Evolutionary conservation across 441 rosid genomes (phyloP).

Genomic region (Croton laevigatus): DNA sequence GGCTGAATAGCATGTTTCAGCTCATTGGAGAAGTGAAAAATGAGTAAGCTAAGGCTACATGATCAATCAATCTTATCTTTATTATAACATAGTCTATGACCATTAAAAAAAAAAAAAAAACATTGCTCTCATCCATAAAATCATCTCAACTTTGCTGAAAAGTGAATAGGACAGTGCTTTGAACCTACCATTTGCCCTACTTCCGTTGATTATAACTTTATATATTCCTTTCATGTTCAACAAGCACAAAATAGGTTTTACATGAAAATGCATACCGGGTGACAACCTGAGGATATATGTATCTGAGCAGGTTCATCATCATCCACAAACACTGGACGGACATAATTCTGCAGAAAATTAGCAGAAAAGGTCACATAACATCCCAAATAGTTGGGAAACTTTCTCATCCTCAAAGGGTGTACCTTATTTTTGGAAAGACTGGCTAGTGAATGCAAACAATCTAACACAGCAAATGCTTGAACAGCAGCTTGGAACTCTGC

Average conservation of each 20-base stretch:
- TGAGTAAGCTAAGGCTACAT: background rate
- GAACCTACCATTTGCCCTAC: background rate
- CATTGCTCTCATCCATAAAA: background rate
- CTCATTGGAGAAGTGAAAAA: conserved; percentile 1
- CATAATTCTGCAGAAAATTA: conserved; percentile 59
- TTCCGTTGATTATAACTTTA: background rate
- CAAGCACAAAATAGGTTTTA: background rate
- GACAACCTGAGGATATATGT: conserved; percentile 67
- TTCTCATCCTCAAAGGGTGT: conserved; percentile 13
- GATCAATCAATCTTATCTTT: background rate
- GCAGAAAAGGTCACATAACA: conserved; percentile 18
- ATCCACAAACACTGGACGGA: conserved; percentile 60
- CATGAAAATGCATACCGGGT: conserved; percentile 58
- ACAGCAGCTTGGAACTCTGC: conserved; percentile 73
- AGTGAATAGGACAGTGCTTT: background rate
- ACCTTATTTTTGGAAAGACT: conserved; percentile 82
- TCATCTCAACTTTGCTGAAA: background rate
- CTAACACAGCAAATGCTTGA: conserved; percentile 83
- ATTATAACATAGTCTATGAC: background rate
- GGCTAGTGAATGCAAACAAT: conserved; percentile 86
- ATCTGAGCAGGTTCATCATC: conserved; percentile 73
- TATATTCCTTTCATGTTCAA: background rate
- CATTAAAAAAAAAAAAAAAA: conserved; percentile 9
- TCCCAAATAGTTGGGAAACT: conserved; percentile 17
- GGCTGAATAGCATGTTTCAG: background rate